Conservation (phyloP, 2,329 filamentous ascomycete genomes). For the Emmonsiellopsis sp. region DNA sequence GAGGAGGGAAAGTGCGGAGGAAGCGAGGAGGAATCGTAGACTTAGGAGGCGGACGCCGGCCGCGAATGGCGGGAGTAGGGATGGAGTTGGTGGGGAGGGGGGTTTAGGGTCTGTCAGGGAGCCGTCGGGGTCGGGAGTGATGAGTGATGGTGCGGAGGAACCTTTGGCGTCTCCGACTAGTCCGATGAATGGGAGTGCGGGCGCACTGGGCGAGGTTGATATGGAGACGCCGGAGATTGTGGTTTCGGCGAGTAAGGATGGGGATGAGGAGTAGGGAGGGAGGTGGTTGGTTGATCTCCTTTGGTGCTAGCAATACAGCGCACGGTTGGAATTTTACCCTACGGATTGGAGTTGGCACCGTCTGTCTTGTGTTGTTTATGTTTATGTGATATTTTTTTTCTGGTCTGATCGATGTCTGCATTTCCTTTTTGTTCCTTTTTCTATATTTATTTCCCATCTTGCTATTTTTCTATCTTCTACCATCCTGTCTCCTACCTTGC, state of each 20-base stretch:
- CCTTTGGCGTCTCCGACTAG: conserved; percentile 13
- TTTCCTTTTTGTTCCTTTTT: background rate
- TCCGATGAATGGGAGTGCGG: conserved; percentile 14
- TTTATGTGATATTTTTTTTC: background rate
- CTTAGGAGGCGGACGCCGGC: conserved; percentile 54
- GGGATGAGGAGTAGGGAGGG: conserved; percentile 7
- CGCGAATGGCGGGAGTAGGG: conserved; percentile 26
- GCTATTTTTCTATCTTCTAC: background rate
- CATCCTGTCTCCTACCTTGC: background rate
- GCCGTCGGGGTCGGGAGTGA: conserved; percentile 20
- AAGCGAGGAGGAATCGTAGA: conserved; percentile 61
- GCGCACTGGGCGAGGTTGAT: conserved; percentile 13
- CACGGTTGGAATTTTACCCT: too few relatives aligned
- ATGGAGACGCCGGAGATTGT: conserved; percentile 26
- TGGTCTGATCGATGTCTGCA: too few relatives aligned
- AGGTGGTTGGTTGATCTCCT: background rate
- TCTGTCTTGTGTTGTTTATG: background rate
- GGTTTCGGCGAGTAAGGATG: conserved; percentile 23
- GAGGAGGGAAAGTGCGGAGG: conserved; percentile 66
- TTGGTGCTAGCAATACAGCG: background rate
- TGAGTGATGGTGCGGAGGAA: conserved; percentile 14
- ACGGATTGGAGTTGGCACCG: background rate
- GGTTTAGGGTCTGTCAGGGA: conserved; percentile 24
- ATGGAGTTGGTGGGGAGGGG: conserved; percentile 24
- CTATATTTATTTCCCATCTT: background rate